Base-by-base conservation (phyloP, 352 stramenopile genomes). In the Globisporangium barbulae region DNA sequence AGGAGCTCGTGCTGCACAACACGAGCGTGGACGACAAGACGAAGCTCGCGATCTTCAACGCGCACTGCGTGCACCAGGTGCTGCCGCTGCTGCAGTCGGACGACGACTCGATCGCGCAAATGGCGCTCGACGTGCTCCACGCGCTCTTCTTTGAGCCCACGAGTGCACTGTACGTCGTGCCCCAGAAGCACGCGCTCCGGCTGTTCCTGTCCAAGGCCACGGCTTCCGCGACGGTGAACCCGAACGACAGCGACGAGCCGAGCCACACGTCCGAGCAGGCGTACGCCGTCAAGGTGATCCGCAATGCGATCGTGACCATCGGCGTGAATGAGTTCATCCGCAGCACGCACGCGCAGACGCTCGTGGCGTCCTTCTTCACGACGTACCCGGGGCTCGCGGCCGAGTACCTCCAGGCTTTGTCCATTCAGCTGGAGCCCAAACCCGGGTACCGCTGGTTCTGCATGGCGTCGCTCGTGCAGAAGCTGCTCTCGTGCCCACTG, bases 381-480 rank as follows among this genome's bases (percentile, higher is more conserved):
- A 80, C 65, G 63, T 96, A 90, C 53, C 88, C 85, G 0, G 83
- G 74, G 0, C 72, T 92, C 3, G 41, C 83, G 12, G 71, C 78
- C 2, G 79, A 91, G 35, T 91, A 90, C 57, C 56, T 94, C 19
- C 56, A 78, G 25, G 74, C 73, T 7, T 42, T 92, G 41, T 64
- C 81, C 0, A 62, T 90, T 17, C 84, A 88, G 33, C 70, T 96
- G 15, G 85, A 96, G 59, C 88, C 88, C 1, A 87, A 86, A 28
- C 73, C 76, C 1, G 81, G 74, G 2, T 96, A 79, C 54, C 81
- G 85, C 42, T 96, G 88, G 88, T 96, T 94, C 63, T 83, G 71
- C 22, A 73, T 89, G 5, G 76, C 76, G 0, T 91, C 83, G 9
- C 71, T 94, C 30, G 66, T 94, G 30, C 79, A 93, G 53, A 85